These are phyloP conservation scores for Fagopyrum esculentum DNA, from an alignment of 148 eudicot species.

Conservation along the genomic window DNA sequence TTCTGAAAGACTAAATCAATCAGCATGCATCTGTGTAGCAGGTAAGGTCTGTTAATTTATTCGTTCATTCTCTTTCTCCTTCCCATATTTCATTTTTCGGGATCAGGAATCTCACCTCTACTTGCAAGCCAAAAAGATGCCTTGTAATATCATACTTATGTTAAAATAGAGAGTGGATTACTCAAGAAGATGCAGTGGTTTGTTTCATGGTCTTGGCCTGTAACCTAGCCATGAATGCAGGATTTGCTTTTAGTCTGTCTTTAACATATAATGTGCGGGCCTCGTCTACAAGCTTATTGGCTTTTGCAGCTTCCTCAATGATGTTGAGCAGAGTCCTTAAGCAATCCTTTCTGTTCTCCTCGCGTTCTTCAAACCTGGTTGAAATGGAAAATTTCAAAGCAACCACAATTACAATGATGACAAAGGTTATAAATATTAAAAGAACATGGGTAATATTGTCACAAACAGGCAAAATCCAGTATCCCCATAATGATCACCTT, in stretches of 20 bases:
- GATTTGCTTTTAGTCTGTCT: slow-evolving; percentile 71
- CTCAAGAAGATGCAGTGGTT: slow-evolving; percentile 23
- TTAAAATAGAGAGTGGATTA: background rate
- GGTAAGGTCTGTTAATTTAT: background rate
- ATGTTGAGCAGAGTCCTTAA: slow-evolving; percentile 63
- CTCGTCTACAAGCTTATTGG: slow-evolving; percentile 55
- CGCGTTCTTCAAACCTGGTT: slow-evolving; percentile 85
- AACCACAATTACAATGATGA: slow-evolving; percentile 1
- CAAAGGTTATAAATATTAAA: background rate
- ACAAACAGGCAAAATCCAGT: background rate
- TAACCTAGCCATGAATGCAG: slow-evolving; percentile 76
- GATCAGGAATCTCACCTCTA: background rate
- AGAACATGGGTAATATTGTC: background rate
- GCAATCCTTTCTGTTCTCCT: slow-evolving; percentile 97
- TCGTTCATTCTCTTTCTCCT: background rate
- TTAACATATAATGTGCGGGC: slow-evolving; percentile 60
- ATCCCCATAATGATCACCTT: background rate
- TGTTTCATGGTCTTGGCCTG: slow-evolving; percentile 40
- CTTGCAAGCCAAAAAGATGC: slow-evolving; percentile 1
- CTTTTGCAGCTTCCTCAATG: slow-evolving; percentile 90
- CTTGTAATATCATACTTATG: background rate
- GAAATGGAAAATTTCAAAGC: background rate
- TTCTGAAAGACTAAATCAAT: background rate
- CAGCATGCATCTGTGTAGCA: background rate
- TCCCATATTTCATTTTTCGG: background rate